These are phyloP conservation scores for Exophiala xenobiotica DNA, from an alignment of 2,329 filamentous ascomycete species.

Conservation along the genomic window DNA sequence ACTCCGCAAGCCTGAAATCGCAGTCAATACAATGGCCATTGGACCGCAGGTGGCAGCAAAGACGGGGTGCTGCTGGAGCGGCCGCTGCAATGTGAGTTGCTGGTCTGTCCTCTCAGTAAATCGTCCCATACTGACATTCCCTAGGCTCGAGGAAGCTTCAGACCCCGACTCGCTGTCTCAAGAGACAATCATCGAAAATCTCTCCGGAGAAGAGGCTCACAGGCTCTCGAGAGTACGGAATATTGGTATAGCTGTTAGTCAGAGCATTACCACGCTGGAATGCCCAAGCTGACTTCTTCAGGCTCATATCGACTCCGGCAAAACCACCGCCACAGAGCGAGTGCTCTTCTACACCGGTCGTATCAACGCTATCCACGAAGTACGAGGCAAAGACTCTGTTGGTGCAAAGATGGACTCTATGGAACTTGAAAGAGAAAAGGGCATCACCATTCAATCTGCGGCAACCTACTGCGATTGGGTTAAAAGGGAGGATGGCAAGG, in stretches of 20 bases:
- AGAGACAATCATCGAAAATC: constrained; percentile 71
- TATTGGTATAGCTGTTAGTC: constrained; percentile 88
- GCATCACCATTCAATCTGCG: constrained; percentile 97
- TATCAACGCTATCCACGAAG: constrained; percentile 96
- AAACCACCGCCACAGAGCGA: constrained; percentile 94
- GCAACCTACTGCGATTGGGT: constrained; percentile 98
- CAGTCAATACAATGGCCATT: constrained; percentile 33
- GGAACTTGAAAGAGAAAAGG: constrained; percentile 97
- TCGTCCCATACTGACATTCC: not conserved
- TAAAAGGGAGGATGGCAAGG: constrained; percentile 78
- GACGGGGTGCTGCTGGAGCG: constrained; percentile 43
- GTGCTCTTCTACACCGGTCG: constrained; percentile 97
- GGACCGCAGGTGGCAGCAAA: constrained; percentile 44
- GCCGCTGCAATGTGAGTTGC: constrained; percentile 46
- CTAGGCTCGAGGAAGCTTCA: constrained; percentile 56
- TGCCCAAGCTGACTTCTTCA: constrained; percentile 37
- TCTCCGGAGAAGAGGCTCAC: constrained; percentile 74
- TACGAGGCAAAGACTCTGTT: constrained; percentile 88
- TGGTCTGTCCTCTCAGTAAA: not conserved
- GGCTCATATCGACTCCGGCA: constrained; percentile 98
- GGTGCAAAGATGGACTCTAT: constrained; percentile 99
- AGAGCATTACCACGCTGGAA: not conserved
- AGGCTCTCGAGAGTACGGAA: constrained; percentile 83
- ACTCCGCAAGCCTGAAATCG: constrained; percentile 3
- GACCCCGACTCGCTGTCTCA: constrained; percentile 59